phyloP scores from a whole-genome alignment of 345 rosid species.

The Eucalyptus tenuipes region DNA sequence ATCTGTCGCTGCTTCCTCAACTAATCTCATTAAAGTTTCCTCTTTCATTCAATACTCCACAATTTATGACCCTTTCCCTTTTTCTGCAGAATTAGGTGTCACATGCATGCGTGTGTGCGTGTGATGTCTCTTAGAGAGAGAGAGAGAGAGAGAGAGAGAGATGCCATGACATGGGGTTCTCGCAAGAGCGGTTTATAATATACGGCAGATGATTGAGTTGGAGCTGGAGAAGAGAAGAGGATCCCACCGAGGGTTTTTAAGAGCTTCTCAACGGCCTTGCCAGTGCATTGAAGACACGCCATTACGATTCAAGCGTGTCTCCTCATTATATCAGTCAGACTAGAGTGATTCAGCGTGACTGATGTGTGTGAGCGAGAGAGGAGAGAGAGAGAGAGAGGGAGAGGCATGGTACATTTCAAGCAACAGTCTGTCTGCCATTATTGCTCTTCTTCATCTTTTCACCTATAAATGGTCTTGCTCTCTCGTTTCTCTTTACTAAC shows the following conservation, averaged over 20 bases:
- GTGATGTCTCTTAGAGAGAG: neutral
- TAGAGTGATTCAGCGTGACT: neutral
- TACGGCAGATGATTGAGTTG: neutral
- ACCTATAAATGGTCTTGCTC: slow-evolving; percentile 18
- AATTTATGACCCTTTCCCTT: slow-evolving; percentile 19
- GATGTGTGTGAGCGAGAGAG: neutral
- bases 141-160: neutral
- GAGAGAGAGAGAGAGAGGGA: neutral
- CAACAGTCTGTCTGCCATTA: slow-evolving; percentile 56
- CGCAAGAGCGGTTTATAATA: neutral
- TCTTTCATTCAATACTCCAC: slow-evolving; percentile 36
- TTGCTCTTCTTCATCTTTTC: slow-evolving; percentile 15
- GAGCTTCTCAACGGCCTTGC: slow-evolving; percentile 26
- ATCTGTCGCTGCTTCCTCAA: slow-evolving; percentile 30
- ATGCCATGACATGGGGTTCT: neutral
- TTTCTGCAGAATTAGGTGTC: slow-evolving; percentile 56
- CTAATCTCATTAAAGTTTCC: slow-evolving; percentile 56
- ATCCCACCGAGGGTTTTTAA: neutral
- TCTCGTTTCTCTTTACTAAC: neutral
- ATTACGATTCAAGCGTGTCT: neutral
- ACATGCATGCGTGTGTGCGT: neutral
- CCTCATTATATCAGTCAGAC: neutral
- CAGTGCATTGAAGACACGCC: slow-evolving; percentile 40
- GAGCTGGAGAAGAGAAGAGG: neutral
- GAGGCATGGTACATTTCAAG: slow-evolving; percentile 1